Percentiles rank a stretch among this genome's conserved stretches.
Conservation (phyloP, 495 filamentous ascomycete genomes). For the Talaromyces stipitatus region DNA sequence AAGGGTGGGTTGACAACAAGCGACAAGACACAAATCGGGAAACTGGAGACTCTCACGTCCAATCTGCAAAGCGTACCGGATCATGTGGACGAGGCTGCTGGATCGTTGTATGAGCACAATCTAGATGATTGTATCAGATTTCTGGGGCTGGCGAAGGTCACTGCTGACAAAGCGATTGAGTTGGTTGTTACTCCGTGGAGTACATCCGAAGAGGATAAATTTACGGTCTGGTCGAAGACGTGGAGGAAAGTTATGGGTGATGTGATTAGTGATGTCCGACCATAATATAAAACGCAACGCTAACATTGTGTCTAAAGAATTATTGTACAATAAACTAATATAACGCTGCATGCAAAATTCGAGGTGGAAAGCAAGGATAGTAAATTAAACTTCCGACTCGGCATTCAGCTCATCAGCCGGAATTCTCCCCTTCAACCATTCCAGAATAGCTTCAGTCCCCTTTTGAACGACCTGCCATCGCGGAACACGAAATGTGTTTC, state of each 20-base stretch:
- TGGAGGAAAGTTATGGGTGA: slow-evolving; percentile 41
- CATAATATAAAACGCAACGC: neutral
- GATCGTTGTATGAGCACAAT: slow-evolving; percentile 39
- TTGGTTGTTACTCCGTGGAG: slow-evolving; percentile 18
- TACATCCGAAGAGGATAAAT: slow-evolving; percentile 31
- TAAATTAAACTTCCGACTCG: slow-evolving; percentile 19
- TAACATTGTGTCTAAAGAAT: neutral
- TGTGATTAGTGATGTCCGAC: slow-evolving; percentile 15
- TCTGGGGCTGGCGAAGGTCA: slow-evolving; percentile 19
- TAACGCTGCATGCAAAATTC: neutral
- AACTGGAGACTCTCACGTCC: slow-evolving; percentile 24
- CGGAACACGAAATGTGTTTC: slow-evolving; percentile 83
- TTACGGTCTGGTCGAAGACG: slow-evolving; percentile 37
- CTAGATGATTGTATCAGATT: slow-evolving; percentile 17
- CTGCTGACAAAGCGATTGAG: slow-evolving; percentile 23
- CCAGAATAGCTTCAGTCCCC: slow-evolving; percentile 78
- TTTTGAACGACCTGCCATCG: slow-evolving; percentile 77
- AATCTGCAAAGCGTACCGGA: slow-evolving; percentile 33
- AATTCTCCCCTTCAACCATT: slow-evolving; percentile 75
- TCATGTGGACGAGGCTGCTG: slow-evolving; percentile 40
- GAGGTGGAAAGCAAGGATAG: too few relatives aligned
- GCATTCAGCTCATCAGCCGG: slow-evolving; percentile 50
- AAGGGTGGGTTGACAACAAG: slow-evolving; percentile 13
- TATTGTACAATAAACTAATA: neutral
- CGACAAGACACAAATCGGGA: slow-evolving; percentile 10